Percentiles rank a stretch among this genome's conserved stretches.
Evolutionary conservation across 148 eudicot species (phyloP).

Genomic region (Cornus controversa): DNA sequence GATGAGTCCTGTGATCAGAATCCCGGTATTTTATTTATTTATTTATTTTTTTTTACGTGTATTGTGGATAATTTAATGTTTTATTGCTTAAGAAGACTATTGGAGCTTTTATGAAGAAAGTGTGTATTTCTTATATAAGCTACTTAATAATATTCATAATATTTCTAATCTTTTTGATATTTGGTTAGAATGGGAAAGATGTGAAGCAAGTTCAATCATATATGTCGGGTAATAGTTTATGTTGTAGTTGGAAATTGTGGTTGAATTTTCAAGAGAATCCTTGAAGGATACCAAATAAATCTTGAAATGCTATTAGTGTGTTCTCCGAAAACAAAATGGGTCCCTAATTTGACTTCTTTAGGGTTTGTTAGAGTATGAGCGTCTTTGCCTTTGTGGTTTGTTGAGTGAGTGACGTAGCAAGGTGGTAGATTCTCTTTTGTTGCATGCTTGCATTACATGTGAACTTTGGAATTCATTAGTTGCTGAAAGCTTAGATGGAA

Average conservation of each 20-base stretch:
- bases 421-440: neutral
- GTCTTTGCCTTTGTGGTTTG: neutral
- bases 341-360: neutral
- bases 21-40: neutral
- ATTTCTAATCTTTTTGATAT: neutral
- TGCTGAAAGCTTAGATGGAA: neutral
- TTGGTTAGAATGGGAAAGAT: neutral
- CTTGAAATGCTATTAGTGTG: neutral
- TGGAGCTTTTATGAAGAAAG: neutral
- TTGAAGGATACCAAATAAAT: too few species aligned
- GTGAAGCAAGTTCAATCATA: neutral
- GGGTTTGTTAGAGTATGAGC: neutral
- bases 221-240: neutral
- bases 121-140: neutral
- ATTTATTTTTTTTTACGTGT: neutral
- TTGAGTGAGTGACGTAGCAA: neutral
- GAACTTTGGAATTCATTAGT: too few species aligned
- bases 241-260: neutral
- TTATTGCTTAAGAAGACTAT: neutral
- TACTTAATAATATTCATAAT: neutral
- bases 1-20: neutral
- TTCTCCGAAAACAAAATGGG: neutral
- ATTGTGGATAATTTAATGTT: neutral
- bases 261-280: slow-evolving; percentile 3
- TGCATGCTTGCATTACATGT: neutral